Base-by-base conservation (phyloP, 176 grass and related monocot genomes). In the Hordeum marinum region DNA sequence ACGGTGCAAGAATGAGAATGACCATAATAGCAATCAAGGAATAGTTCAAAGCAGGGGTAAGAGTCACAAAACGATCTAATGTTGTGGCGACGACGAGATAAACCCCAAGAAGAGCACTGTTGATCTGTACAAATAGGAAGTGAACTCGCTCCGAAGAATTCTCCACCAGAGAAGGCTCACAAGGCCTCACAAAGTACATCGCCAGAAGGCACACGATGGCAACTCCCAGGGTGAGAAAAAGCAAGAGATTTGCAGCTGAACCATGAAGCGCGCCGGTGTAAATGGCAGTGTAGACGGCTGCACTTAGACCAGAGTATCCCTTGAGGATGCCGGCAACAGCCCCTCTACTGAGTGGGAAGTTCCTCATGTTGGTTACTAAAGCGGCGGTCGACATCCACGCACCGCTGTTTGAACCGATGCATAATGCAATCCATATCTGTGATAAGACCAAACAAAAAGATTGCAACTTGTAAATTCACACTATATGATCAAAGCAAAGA, bases 301-400 rank as follows among this genome's bases (percentile, higher is more conserved):
- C 96, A 54, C 96, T 98, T 10, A 95, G 80, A 60, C 93, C 93
- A 1, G 82, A 72, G 14, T 98, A 95, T 10, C 96, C 93, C 79
- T 98, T 98, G 34, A 98, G 87, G 72, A 98, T 95, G 37, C 93
- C 96, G 55, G 93, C 93, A 67, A 98, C 96, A 27, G 87, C 82
- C 18, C 96, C 96, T 82, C 96, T 91, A 36, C 91, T 94, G 27
- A 95, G 83, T 76, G 96, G 96, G 84, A 98, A 98, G 63, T 98
- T 98, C 83, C 93, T 89, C 96, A 98, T 98, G 68, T 95, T 98
- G 68, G 96, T 98, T 63, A 98, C 93, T 2, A 95, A 72, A 43
- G 83, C 93, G 4, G 89, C 91, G 46, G 96, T 98, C 2, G 74
- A 91, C 29, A 98, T 42, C 96, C 96, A 98, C 15, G 96, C 93